These are phyloP conservation scores for Phytopythium cucurbitacearum DNA, from an alignment of 352 stramenopile species.

Conservation along the genomic window DNA sequence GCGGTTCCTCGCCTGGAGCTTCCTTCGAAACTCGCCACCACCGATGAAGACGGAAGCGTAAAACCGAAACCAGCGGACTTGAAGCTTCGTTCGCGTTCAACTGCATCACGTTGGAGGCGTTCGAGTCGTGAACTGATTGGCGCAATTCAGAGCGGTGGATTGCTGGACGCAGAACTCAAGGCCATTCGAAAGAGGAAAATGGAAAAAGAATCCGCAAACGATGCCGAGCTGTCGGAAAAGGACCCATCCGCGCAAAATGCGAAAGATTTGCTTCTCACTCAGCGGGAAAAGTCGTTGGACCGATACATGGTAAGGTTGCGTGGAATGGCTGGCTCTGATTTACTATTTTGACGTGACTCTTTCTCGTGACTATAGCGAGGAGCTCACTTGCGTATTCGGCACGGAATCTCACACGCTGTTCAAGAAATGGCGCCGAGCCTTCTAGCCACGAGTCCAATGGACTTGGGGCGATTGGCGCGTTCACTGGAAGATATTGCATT, in stretches of 20 bases:
- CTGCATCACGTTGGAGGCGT: conserved; percentile 21
- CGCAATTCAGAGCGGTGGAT: conserved; percentile 50
- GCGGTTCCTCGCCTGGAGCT: conserved; percentile 6
- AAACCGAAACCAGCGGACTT: background rate
- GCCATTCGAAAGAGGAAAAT: conserved; percentile 15
- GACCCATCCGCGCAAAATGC: conserved; percentile 13
- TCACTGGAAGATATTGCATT: conserved; percentile 76
- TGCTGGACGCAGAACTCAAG: conserved; percentile 34
- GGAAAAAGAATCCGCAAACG: background rate
- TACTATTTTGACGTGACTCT: conserved; percentile 1
- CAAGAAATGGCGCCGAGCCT: conserved; percentile 26
- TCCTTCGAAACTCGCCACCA: conserved; percentile 5
- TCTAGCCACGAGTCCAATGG: conserved; percentile 16
- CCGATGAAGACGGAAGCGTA: conserved; percentile 11
- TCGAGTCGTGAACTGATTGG: conserved; percentile 64
- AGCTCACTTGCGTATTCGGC: conserved; percentile 55
- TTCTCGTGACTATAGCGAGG: conserved; percentile 34
- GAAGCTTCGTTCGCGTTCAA: background rate
- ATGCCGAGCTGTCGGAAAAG: conserved; percentile 7
- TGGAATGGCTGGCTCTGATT: conserved; percentile 1
- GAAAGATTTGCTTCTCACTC: conserved; percentile 32
- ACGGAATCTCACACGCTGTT: conserved; percentile 43
- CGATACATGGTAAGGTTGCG: conserved; percentile 60
- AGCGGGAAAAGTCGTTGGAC: conserved; percentile 59
- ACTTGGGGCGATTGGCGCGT: conserved; percentile 33